phyloP scores from a whole-genome alignment of 1,284 basidiomycete genomes.

The Erythrobasidium hasegawianum region DNA sequence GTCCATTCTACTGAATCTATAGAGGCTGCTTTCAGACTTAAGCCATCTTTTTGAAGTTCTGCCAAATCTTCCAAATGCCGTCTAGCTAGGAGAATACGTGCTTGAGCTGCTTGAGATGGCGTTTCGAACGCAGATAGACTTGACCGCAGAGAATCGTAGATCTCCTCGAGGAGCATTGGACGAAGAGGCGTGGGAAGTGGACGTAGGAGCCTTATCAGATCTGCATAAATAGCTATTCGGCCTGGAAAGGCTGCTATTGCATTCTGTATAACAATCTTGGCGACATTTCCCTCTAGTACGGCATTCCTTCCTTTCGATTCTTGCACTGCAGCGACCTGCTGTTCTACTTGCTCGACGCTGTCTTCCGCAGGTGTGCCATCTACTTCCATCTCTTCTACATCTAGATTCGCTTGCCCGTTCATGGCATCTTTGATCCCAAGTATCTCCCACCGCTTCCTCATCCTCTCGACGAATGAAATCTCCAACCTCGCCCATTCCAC shows the following conservation, averaged over 20 bases:
- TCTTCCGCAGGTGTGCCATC: slow-evolving; percentile 35
- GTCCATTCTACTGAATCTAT: slow-evolving; percentile 39
- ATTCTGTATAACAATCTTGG: slow-evolving; percentile 44
- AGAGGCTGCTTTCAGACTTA: slow-evolving; percentile 14
- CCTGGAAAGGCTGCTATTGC: slow-evolving; percentile 38
- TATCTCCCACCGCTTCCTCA: slow-evolving; percentile 40
- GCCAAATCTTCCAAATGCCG: slow-evolving; percentile 39
- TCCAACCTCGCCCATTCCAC: slow-evolving; percentile 46
- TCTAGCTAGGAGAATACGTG: slow-evolving; percentile 35
- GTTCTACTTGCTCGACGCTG: slow-evolving; percentile 26
- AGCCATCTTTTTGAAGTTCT: slow-evolving; percentile 32
- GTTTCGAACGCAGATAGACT: slow-evolving; percentile 3
- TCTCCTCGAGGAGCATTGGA: slow-evolving; percentile 37
- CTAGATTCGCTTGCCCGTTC: slow-evolving; percentile 21
- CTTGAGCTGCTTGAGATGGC: slow-evolving; percentile 29
- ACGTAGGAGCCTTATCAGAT: slow-evolving; percentile 37
- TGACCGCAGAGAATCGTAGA: slow-evolving; percentile 31
- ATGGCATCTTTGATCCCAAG: slow-evolving; percentile 40
- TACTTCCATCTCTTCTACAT: slow-evolving; percentile 19
- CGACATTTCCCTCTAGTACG: slow-evolving; percentile 44
- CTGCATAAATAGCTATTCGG: slow-evolving; percentile 34
- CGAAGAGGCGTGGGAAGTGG: slow-evolving; percentile 41
- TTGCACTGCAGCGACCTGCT: slow-evolving; percentile 20
- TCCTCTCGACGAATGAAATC: slow-evolving; percentile 43
- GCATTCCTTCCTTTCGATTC: slow-evolving; percentile 42